These are phyloP conservation scores for Penicillium palitans DNA, from an alignment of 2,329 filamentous ascomycete genomes.

Conservation along the genomic window DNA sequence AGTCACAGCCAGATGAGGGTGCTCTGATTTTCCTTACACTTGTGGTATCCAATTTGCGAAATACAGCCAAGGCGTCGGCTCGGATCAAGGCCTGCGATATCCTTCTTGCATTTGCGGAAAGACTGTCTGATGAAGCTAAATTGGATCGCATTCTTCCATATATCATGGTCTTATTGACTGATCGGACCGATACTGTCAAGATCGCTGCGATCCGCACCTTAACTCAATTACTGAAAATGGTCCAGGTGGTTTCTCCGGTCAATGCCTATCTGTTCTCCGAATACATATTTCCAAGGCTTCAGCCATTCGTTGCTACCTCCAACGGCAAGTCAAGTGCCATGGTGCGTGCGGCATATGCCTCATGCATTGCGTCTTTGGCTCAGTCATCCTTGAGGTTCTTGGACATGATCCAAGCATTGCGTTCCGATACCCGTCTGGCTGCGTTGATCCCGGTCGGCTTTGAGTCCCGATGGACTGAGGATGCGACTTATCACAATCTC, in stretches of 20 bases:
- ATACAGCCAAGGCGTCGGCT: slow-evolving; percentile 84
- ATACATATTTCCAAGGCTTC: slow-evolving; percentile 62
- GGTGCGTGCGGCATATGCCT: slow-evolving; percentile 87
- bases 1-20: slow-evolving; percentile 75
- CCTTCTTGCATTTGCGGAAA: slow-evolving; percentile 85
- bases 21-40: slow-evolving; percentile 89
- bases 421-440: slow-evolving; percentile 78
- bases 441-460: slow-evolving; percentile 71
- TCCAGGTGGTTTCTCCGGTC: slow-evolving; percentile 78
- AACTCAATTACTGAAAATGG: slow-evolving; percentile 82
- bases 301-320: slow-evolving; percentile 56
- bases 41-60: slow-evolving; percentile 83
- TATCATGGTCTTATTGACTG: slow-evolving; percentile 76
- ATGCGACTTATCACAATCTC: slow-evolving; percentile 71
- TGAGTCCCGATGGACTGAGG: slow-evolving; percentile 70
- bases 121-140: slow-evolving; percentile 91
- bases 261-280: slow-evolving; percentile 68
- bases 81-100: slow-evolving; percentile 88
- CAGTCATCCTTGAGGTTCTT: slow-evolving; percentile 81
- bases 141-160: slow-evolving; percentile 91
- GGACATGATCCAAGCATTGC: slow-evolving; percentile 84
- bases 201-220: slow-evolving; percentile 82
- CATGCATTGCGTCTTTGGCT: slow-evolving; percentile 84
- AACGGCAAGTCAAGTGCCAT: slow-evolving; percentile 63
- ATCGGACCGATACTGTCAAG: slow-evolving; percentile 80